phyloP scores from a whole-genome alignment of 805 yeast species.

The Ogataea zsoltii region DNA sequence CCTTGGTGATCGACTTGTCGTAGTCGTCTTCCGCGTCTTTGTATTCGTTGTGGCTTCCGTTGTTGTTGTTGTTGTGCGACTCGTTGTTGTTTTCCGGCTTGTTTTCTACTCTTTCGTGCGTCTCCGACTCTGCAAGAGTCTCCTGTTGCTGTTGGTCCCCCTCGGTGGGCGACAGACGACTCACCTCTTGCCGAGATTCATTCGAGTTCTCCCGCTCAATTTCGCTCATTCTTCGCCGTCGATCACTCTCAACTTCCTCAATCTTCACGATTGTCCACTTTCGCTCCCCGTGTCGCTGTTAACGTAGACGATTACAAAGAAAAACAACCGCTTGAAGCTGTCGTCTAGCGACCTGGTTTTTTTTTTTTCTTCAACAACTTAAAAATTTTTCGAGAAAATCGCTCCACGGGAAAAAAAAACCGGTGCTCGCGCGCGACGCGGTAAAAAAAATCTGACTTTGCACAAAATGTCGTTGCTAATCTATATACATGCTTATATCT shows the following conservation, averaged over 20 bases:
- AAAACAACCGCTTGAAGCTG: background rate
- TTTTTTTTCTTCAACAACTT: background rate
- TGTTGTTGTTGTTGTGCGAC: background rate
- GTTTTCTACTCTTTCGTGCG: background rate
- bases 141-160: background rate
- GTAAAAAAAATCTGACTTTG: too few relatives aligned
- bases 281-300: background rate
- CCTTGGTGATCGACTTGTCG: constrained; percentile 29
- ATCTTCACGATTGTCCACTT: background rate
- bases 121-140: too few relatives aligned
- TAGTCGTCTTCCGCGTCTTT: constrained; percentile 16
- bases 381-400: constrained; percentile 3
- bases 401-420: background rate
- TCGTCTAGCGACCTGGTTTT: background rate
- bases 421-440: too few relatives aligned
- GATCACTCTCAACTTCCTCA: background rate
- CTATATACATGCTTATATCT: constrained; percentile 21
- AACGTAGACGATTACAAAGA: background rate
- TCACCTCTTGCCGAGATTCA: background rate
- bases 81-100: background rate
- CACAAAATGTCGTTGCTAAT: background rate
- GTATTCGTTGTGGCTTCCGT: background rate
- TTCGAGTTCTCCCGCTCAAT: background rate
- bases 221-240: constrained; percentile 4
- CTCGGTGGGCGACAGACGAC: background rate